Percentiles rank a stretch among this genome's conserved stretches.
These are phyloP conservation scores for Phytopythium oedochilum DNA, from an alignment of 352 stramenopile species.

Conservation along the genomic window DNA sequence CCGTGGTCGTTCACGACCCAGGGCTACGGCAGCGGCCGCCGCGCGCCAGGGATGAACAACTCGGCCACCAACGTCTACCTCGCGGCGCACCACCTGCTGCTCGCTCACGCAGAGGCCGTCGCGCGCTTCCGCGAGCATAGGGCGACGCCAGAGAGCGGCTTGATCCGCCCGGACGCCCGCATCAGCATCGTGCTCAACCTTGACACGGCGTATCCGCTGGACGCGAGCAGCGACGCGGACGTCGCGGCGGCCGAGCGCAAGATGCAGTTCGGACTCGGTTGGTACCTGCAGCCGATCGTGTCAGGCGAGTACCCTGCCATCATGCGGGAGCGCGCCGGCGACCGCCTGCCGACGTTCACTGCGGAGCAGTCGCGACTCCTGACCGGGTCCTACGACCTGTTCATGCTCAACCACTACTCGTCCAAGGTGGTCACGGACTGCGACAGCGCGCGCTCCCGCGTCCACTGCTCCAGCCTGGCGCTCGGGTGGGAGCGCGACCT, in stretches of 20 bases:
- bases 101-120: constrained; percentile 90
- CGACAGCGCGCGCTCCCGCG: constrained; percentile 20
- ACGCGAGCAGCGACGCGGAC: constrained; percentile 38
- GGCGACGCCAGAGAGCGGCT: constrained; percentile 2
- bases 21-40: constrained; percentile 58
- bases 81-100: constrained; percentile 84
- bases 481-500: constrained; percentile 32
- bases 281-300: constrained; percentile 91
- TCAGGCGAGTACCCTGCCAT: constrained; percentile 88
- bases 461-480: constrained; percentile 18
- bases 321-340: constrained; percentile 83
- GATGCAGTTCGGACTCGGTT: constrained; percentile 90
- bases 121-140: constrained; percentile 69
- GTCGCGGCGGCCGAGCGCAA: constrained; percentile 70
- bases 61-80: constrained; percentile 42
- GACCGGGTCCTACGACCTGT: constrained; percentile 88
- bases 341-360: constrained; percentile 87
- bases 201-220: constrained; percentile 78
- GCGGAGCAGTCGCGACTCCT: constrained; percentile 61
- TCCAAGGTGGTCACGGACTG: constrained; percentile 55
- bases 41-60: constrained; percentile 30
- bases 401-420: constrained; percentile 95
- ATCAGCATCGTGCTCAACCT: constrained; percentile 92
- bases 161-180: constrained; percentile 40
- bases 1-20: constrained; percentile 56